Evolutionary conservation across 2,329 filamentous ascomycete species (phyloP), one percentile per base, ranked within the genome.

Genomic region (Aspergillus sp.): DNA sequence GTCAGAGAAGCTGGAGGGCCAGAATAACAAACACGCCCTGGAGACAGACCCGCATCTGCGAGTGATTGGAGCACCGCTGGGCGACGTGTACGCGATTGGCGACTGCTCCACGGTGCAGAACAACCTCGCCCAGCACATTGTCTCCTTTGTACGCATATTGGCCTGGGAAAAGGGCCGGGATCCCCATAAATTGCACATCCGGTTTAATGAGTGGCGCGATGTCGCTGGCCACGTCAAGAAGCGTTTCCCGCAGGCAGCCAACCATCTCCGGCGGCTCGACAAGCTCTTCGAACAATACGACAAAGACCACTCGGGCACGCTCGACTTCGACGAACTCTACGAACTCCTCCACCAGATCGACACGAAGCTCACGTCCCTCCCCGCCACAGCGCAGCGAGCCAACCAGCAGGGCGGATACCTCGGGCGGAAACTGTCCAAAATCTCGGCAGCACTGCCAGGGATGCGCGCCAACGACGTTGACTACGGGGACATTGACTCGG

Each of bases 41-140:
- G 91, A 96, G 57, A 98, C 91, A 0, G 91, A 98, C 56, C 79
- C 85, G 1, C 89, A 98, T 55, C 78, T 96, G 6, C 85, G 91
- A 25, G 67, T 98, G 0, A 83, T 82, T 38, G 91, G 91, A 33
- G 77, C 91, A 0, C 91, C 91, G 0, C 64, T 96, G 0, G 91
- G 91, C 24, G 89, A 96, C 40, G 86, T 98, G 14, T 98, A 98
- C 53, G 88, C 88, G 29, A 86, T 98, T 41, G 91, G 91, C 10
- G 91, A 98, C 63, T 96, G 91, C 64, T 72, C 85, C 5, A 98
- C 93, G 0, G 89, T 98, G 0, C 93, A 98, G 55, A 98, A 98
- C 67, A 98, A 98, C 48, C 71, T 96, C 2, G 84, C 88, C 3
- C 85, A 93, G 52, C 81, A 95, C 63, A 80, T 98, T 48, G 72